Evolutionary conservation across 2,329 filamentous ascomycete species (phyloP).

Genomic region (Biscogniauxia mediterranea): DNA sequence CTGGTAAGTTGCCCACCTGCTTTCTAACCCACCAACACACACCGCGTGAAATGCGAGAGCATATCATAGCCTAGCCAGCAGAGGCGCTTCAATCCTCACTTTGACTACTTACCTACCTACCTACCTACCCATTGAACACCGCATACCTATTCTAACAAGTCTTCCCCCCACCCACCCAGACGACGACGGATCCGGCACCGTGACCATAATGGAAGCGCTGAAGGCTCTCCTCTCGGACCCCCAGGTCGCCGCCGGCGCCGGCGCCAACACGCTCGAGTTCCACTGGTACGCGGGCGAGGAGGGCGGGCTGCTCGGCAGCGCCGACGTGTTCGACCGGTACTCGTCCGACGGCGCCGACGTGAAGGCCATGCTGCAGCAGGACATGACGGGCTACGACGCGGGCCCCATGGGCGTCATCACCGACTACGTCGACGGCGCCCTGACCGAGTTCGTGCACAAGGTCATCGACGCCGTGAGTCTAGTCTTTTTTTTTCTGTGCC

Average conservation of each 20-base stretch:
- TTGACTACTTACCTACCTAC: too few species aligned
- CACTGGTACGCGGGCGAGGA: slow-evolving; percentile 87
- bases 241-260: slow-evolving; percentile 60
- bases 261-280: slow-evolving; percentile 75
- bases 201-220: slow-evolving; percentile 78
- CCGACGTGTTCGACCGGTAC: slow-evolving; percentile 42
- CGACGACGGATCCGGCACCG: slow-evolving; percentile 73
- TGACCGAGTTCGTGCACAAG: slow-evolving; percentile 39
- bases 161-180: slow-evolving; percentile 42
- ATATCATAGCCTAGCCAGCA: too few species aligned
- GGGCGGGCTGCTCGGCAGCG: slow-evolving; percentile 70
- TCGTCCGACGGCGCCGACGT: slow-evolving; percentile 59
- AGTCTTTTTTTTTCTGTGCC: background rate
- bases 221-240: slow-evolving; percentile 66
- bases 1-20: slow-evolving; percentile 25
- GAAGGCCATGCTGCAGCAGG: slow-evolving; percentile 28
- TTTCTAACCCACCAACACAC: background rate
- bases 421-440: slow-evolving; percentile 37
- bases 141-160: background rate
- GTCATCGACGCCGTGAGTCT: slow-evolving; percentile 33
- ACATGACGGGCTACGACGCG: slow-evolving; percentile 39
- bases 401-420: slow-evolving; percentile 39
- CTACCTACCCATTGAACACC: background rate
- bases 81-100: too few species aligned
- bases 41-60: too few species aligned